phyloP scores from a whole-genome alignment of 2,329 filamentous ascomycete genomes.

The Leptosphaerulina australis region DNA sequence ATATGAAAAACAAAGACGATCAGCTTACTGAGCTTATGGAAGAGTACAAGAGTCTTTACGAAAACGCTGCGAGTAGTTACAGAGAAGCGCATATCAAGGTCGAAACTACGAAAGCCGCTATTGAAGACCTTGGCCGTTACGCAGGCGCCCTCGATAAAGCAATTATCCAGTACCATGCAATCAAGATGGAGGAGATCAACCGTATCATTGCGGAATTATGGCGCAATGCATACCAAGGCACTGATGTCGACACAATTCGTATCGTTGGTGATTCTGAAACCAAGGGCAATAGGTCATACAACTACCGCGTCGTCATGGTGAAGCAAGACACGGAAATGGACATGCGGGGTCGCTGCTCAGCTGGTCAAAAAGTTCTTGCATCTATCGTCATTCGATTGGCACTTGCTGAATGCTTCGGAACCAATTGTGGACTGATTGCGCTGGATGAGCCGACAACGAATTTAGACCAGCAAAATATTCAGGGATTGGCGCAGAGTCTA shows the following conservation, averaged over 20 bases:
- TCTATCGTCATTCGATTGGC: slow-evolving; percentile 97
- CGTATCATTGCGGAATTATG: slow-evolving; percentile 94
- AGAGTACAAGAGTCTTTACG: slow-evolving; percentile 87
- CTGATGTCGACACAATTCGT: slow-evolving; percentile 94
- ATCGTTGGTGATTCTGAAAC: slow-evolving; percentile 90
- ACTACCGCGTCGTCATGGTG: slow-evolving; percentile 96
- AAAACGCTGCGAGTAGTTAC: slow-evolving; percentile 78
- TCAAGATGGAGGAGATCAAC: slow-evolving; percentile 99
- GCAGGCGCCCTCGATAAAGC: slow-evolving; percentile 86
- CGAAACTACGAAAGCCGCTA: slow-evolving; percentile 88
- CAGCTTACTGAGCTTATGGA: slow-evolving; percentile 73
- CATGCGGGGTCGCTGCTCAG: slow-evolving; percentile 96
- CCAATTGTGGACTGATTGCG: slow-evolving; percentile 94
- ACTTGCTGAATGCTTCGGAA: slow-evolving; percentile 92
- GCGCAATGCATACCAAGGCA: slow-evolving; percentile 95
- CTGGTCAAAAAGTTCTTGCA: slow-evolving; percentile 94
- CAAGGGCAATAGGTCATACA: slow-evolving; percentile 81
- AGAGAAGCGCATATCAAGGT: slow-evolving; percentile 88
- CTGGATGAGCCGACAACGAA: slow-evolving; percentile 98
- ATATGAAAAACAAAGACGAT: slow-evolving; percentile 83
- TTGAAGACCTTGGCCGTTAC: slow-evolving; percentile 87
- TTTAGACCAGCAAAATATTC: slow-evolving; percentile 92
- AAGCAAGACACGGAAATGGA: slow-evolving; percentile 98
- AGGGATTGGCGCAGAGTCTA: slow-evolving; percentile 80
- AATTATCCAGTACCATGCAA: slow-evolving; percentile 92